These are phyloP conservation scores for Pontederia paniculata DNA, from an alignment of 176 grass and related monocot genomes.

Conservation along the genomic window DNA sequence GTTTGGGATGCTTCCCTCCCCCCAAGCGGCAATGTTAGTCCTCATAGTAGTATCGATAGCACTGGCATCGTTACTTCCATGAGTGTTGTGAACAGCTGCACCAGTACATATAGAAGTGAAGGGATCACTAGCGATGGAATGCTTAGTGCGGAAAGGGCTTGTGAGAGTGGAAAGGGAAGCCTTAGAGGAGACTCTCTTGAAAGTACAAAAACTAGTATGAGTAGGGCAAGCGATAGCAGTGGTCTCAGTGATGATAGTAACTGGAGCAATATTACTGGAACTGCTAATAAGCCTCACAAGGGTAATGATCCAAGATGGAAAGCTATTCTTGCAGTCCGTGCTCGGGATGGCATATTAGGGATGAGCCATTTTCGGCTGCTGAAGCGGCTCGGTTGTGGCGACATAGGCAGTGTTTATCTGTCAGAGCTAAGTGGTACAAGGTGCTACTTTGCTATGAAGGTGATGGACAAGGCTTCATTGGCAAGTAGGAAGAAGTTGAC, in stretches of 20 bases:
- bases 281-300: slow-evolving; percentile 83
- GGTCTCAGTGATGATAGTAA: slow-evolving; percentile 77
- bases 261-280: slow-evolving; percentile 80
- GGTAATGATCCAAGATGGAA: slow-evolving; percentile 91
- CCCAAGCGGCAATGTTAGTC: slow-evolving; percentile 88
- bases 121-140: slow-evolving; percentile 27
- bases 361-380: slow-evolving; percentile 96
- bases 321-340: slow-evolving; percentile 67
- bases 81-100: slow-evolving; percentile 34
- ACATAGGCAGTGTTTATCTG: slow-evolving; percentile 91
- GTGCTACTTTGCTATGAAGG: slow-evolving; percentile 97
- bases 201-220: slow-evolving; percentile 88
- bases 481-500: slow-evolving; percentile 17
- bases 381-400: slow-evolving; percentile 79
- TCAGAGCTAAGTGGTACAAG: slow-evolving; percentile 84
- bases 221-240: slow-evolving; percentile 81
- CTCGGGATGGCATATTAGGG: slow-evolving; percentile 54
- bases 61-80: slow-evolving; percentile 44
- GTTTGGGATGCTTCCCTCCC: slow-evolving; percentile 89
- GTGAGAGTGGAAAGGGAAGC: slow-evolving; percentile 38
- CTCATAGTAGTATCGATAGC: slow-evolving; percentile 91
- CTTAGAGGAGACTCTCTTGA: slow-evolving; percentile 50
- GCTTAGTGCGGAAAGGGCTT: slow-evolving; percentile 34
- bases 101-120: slow-evolving; percentile 55
- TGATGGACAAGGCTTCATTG: slow-evolving; percentile 20